Evolutionary conservation across 495 filamentous ascomycete species (phyloP).

Genomic region (Platismatia glauca): DNA sequence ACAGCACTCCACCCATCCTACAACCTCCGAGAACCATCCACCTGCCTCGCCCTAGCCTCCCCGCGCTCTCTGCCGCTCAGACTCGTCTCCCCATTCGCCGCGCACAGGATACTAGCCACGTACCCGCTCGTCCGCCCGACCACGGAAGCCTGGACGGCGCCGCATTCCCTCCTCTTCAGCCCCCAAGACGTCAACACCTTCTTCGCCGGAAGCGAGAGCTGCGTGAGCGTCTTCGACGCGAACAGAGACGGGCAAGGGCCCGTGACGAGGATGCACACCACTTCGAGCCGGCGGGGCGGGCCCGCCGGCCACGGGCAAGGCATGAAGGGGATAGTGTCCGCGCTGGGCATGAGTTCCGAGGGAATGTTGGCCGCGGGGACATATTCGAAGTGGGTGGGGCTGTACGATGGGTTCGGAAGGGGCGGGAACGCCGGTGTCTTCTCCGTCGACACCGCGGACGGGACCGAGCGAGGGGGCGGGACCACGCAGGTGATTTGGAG

Average conservation of each 20-base stretch:
- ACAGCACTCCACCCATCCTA: constrained; percentile 66
- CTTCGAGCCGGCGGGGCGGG: constrained; percentile 61
- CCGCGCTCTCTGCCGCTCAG: constrained; percentile 66
- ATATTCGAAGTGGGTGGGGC: constrained; percentile 61
- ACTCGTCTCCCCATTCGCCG: constrained; percentile 50
- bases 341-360: constrained; percentile 45
- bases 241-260: constrained; percentile 57
- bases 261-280: constrained; percentile 54
- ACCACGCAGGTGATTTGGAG: constrained; percentile 74
- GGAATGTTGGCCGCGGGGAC: constrained; percentile 75
- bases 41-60: constrained; percentile 60
- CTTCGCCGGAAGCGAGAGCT: constrained; percentile 64
- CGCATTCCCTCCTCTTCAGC: constrained; percentile 65
- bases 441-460: constrained; percentile 33
- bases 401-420: constrained; percentile 62
- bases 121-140: constrained; percentile 66
- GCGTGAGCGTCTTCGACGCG: constrained; percentile 72
- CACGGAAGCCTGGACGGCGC: constrained; percentile 71
- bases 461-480: constrained; percentile 49
- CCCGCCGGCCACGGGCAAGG: constrained; percentile 49
- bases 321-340: constrained; percentile 76
- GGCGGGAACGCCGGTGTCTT: constrained; percentile 65
- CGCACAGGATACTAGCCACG: constrained; percentile 38
- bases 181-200: constrained; percentile 46
- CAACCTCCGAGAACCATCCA: constrained; percentile 52